Base-by-base conservation (phyloP, 2,329 filamentous ascomycete species). In the Fusarium sp. region DNA sequence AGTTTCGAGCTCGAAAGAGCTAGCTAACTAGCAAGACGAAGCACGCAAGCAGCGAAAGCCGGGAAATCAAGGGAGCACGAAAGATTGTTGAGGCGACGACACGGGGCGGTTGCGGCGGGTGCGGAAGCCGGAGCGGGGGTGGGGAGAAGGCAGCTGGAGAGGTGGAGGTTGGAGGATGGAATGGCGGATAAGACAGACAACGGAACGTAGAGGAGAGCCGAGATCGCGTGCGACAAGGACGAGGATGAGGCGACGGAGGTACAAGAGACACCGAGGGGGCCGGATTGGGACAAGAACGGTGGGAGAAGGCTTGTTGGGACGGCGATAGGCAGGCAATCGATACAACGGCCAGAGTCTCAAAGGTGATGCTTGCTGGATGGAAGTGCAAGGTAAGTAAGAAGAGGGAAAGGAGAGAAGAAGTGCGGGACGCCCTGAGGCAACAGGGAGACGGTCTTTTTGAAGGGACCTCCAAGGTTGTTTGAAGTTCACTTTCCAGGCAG, bases 401-500 rank as follows among this genome's bases (percentile, higher is more conserved):
- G 63, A 64, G 27, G 37, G 34, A 34, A 56, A 57, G 61, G 61
- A 63, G 57, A 77, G 45, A 39, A 56, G 37, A 67, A 69, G 67
- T 67, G 69, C 57, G 39, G 67, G 61, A 67, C 72, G 70, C 61
- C 67, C 72, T 75, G 67, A 77, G 76, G 74, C 68, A 72, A 54
- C 64, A 66, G 59, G 64, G 58, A 72, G 70, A 54, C 67, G 63
- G 70, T 71, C 69, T 72, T 73, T 74, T 68, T 73, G 67, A 72
- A 54, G 25, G 48, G 27, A 54, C 48, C 27, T 54, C 48, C 48
- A 54, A 52, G 48, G 48, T 54, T 54, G 76, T 74, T 68, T 74
- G 72, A 78, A 67, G 74, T 73, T 73, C 67, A 67, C 48, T 75
- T 57, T 64, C 59, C 69, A 78, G 76, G 76, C 75, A 78, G 64